Base-by-base conservation (phyloP, 2,329 filamentous ascomycete species). In the Fusarium lateritium region DNA sequence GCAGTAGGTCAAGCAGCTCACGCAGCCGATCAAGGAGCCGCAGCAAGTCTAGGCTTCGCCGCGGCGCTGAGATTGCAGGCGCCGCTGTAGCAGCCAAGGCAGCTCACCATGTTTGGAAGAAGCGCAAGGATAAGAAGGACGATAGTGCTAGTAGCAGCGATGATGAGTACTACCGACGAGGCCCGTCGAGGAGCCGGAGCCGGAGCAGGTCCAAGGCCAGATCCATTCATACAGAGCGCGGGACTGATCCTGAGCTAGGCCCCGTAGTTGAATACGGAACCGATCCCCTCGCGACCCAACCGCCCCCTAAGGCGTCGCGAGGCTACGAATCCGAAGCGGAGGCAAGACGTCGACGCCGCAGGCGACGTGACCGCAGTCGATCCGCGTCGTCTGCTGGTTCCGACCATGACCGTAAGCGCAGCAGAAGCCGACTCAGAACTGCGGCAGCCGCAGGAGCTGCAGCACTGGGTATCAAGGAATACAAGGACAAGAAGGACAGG, bases 171-270 rank as follows among this genome's bases (percentile, higher is more conserved):
- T 73, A 79, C 66, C 71, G 75, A 58, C 74, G 76, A 62, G 76
- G 78, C 75, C 77, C 74, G 52, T 78, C 77, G 51, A 76, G 76
- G 74, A 81, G 77, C 65, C 70, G 75, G 47, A 79, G 77, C 72
- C 75, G 84, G 77, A 85, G 83, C 81, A 85, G 83, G 80, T 87
- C 86, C 79, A 77, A 78, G 75, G 81, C 83, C 80, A 79, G 80
- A 80, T 80, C 81, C 81, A 80, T 79, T 78, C 80, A 83, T 80
- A 83, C 83, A 73, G 83, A 85, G 78, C 80, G 81, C 76, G 80
- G 79, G 77, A 84, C 86, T 89, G 88, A 90, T 87, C 85, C 84
- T 82, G 87, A 89, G 81, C 82, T 90, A 88, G 88, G 88, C 81
- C 84, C 67, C 67, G 67, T 90, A 84, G 87, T 91, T 85, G 86